A percentile compares a stretch with the other conserved stretches of the same genome.
Evolutionary conservation across 805 yeast species (phyloP).

Genomic region (Wickerhamiella sorbophila): DNA sequence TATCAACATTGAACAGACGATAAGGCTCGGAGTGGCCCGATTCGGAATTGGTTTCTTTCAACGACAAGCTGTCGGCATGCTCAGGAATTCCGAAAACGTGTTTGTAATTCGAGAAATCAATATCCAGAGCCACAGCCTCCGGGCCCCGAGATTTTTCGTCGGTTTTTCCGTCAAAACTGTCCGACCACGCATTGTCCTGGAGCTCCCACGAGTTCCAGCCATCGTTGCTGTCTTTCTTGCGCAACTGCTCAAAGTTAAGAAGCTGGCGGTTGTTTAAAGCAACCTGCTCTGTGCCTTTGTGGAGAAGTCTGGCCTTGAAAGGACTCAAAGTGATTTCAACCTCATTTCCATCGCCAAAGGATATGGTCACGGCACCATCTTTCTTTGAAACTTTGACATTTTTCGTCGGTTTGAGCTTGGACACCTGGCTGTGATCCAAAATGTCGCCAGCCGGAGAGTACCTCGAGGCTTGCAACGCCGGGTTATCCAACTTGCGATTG

Average conservation of each 20-base stretch:
- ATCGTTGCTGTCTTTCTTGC: slow-evolving; percentile 34
- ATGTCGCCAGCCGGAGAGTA: not conserved
- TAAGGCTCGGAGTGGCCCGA: slow-evolving; percentile 47
- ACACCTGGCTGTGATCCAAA: not conserved
- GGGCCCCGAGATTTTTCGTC: slow-evolving; percentile 61
- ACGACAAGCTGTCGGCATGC: slow-evolving; percentile 68
- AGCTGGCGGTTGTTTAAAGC: slow-evolving; percentile 54
- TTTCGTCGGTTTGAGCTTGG: not conserved
- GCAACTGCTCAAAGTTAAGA: slow-evolving; percentile 70
- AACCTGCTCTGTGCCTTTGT: slow-evolving; percentile 35
- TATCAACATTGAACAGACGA: slow-evolving; percentile 82
- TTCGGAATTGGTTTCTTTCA: slow-evolving; percentile 47
- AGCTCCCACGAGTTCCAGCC: slow-evolving; percentile 46
- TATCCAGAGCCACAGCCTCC: slow-evolving; percentile 74
- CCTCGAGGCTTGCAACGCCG: slow-evolving; percentile 4
- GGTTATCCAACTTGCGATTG: slow-evolving; percentile 23
- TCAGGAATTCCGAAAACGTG: slow-evolving; percentile 93
- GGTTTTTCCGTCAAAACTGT: slow-evolving; percentile 49
- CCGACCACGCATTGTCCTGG: slow-evolving; percentile 52
- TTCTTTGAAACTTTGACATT: not conserved
- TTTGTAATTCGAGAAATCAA: slow-evolving; percentile 43
- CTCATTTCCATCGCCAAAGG: slow-evolving; percentile 20
- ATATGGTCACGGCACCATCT: not conserved
- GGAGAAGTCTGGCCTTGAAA: slow-evolving; percentile 35
- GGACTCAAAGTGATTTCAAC: slow-evolving; percentile 35